phyloP scores from a whole-genome alignment of 2,329 filamentous ascomycete species.

The Cercospora sp. region DNA sequence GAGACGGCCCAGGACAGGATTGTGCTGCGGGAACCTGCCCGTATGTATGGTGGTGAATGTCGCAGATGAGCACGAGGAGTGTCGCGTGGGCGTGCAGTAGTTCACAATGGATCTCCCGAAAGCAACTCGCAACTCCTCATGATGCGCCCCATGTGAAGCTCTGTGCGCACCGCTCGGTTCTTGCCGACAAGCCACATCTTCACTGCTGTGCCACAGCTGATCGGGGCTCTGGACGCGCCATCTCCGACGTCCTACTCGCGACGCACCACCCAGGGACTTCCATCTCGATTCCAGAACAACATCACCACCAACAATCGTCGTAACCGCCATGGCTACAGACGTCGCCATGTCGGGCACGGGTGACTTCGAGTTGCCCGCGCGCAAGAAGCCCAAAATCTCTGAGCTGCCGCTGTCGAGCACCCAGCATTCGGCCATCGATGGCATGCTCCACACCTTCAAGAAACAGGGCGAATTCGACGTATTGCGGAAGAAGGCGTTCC shows the following conservation, averaged over 20 bases:
- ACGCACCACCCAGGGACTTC: not conserved
- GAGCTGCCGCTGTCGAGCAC: slow-evolving; percentile 72
- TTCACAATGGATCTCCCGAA: not conserved
- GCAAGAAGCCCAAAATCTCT: slow-evolving; percentile 68
- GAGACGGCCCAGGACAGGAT: not conserved
- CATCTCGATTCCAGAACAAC: not conserved
- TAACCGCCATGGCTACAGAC: slow-evolving; percentile 28
- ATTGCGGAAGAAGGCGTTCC: slow-evolving; percentile 74
- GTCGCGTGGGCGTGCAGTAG: slow-evolving; percentile 1
- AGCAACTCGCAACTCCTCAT: not conserved
- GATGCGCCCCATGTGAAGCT: slow-evolving; percentile 6
- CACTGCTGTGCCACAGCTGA: not conserved
- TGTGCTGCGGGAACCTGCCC: slow-evolving; percentile 17
- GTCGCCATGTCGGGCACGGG: slow-evolving; percentile 32
- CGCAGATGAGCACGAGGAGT: not conserved
- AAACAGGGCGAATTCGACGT: slow-evolving; percentile 82
- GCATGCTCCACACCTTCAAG: slow-evolving; percentile 76
- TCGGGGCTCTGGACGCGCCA: not conserved
- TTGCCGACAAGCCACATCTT: not conserved
- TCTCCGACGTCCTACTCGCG: not conserved
- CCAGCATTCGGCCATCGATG: slow-evolving; percentile 73
- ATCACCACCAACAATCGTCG: not conserved
- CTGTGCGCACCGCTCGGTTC: not conserved
- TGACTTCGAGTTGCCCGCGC: slow-evolving; percentile 38
- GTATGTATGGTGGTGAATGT: not conserved